Conservation (phyloP, 1,139 yeast species). For the Nakaseomyces uthaithaninus region DNA sequence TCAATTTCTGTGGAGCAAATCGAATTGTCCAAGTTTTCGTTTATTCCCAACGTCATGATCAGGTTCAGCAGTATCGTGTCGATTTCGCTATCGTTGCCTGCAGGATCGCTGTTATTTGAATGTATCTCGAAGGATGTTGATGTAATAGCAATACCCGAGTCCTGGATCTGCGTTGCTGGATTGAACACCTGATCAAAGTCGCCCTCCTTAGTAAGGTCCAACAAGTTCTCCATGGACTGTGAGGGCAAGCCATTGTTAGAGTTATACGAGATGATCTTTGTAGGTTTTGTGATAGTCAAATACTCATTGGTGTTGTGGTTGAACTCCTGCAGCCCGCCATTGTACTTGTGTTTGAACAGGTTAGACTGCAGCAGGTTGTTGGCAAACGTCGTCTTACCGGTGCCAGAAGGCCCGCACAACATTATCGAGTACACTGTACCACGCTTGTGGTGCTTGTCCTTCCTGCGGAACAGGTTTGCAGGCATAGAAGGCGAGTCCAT, state of each 20-base stretch:
- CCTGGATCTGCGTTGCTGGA: constrained; percentile 39
- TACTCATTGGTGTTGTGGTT: constrained; percentile 15
- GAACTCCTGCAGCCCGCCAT: constrained; percentile 18
- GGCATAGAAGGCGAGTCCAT: constrained; percentile 18
- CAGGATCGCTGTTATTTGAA: constrained; percentile 32
- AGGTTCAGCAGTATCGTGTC: constrained; percentile 55
- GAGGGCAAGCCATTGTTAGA: constrained; percentile 31
- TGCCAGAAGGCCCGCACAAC: constrained; percentile 70
- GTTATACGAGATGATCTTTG: constrained; percentile 33
- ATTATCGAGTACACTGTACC: constrained; percentile 76
- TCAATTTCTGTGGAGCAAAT: constrained; percentile 61
- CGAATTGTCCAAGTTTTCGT: constrained; percentile 60
- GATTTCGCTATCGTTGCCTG: constrained; percentile 37
- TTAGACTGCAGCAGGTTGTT: constrained; percentile 63
- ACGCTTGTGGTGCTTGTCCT: constrained; percentile 64
- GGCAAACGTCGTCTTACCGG: constrained; percentile 77
- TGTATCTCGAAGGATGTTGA: constrained; percentile 51
- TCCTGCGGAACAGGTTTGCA: constrained; percentile 30
- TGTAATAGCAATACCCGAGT: constrained; percentile 53
- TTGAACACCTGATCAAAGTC: constrained; percentile 29
- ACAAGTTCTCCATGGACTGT: constrained; percentile 3
- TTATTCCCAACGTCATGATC: constrained; percentile 75
- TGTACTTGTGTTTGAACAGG: constrained; percentile 50
- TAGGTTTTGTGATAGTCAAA: constrained; percentile 28
- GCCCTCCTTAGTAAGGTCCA: constrained; percentile 2